These are phyloP conservation scores for Lobosporangium transversale DNA, from an alignment of 192 early-diverging fungal species.

Conservation along the genomic window DNA sequence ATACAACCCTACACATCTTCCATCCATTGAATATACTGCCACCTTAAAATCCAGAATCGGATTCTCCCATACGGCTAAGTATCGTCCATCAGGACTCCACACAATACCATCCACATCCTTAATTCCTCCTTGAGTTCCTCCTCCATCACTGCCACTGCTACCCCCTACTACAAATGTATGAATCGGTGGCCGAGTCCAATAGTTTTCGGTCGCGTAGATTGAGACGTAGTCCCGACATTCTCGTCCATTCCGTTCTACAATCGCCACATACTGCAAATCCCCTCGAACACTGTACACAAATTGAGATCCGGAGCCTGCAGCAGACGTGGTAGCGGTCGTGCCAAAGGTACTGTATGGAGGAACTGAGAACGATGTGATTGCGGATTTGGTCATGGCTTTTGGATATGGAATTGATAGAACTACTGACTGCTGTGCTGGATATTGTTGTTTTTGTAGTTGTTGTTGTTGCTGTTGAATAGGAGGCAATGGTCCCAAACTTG, in stretches of 20 bases:
- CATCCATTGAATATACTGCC: slow-evolving; percentile 32
- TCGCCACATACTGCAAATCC: slow-evolving; percentile 39
- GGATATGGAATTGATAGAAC: slow-evolving; percentile 29
- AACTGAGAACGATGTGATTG: slow-evolving; percentile 27
- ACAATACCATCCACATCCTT: slow-evolving; percentile 76
- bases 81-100: slow-evolving; percentile 89
- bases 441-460: slow-evolving; percentile 6
- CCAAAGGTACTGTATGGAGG: slow-evolving; percentile 42
- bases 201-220: slow-evolving; percentile 40
- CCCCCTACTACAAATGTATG: slow-evolving; percentile 27
- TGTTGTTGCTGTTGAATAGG: slow-evolving; percentile 8
- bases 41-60: slow-evolving; percentile 65
- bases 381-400: slow-evolving; percentile 25
- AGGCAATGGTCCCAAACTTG: neutral
- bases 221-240: slow-evolving; percentile 42
- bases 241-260: slow-evolving; percentile 31
- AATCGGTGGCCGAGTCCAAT: slow-evolving; percentile 27
- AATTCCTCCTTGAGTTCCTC: slow-evolving; percentile 57
- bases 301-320: slow-evolving; percentile 12
- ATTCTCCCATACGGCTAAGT: slow-evolving; percentile 81
- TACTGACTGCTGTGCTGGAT: neutral
- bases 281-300: slow-evolving; percentile 26
- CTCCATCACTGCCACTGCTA: slow-evolving; percentile 11
- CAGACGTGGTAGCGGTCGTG: slow-evolving; percentile 36
- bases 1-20: slow-evolving; percentile 24